Evolutionary conservation across 1,284 basidiomycete genomes (phyloP).

Genomic region (Tilletia walkeri): DNA sequence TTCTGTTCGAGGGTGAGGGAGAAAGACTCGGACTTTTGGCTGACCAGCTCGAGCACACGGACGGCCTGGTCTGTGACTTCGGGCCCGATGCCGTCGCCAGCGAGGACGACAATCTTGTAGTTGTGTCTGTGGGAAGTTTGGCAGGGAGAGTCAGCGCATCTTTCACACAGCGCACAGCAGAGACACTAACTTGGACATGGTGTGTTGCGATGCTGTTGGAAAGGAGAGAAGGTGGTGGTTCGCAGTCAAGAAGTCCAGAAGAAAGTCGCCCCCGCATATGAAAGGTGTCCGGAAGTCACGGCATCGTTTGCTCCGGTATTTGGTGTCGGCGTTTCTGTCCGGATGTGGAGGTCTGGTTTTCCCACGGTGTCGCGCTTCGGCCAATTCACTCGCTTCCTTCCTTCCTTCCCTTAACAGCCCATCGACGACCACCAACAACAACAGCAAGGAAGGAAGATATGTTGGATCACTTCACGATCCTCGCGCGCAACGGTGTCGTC

Average conservation of each 20-base stretch:
- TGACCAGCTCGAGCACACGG: slow-evolving; percentile 76
- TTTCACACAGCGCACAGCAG: not conserved
- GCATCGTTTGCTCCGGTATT: too few species aligned
- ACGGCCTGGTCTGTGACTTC: slow-evolving; percentile 88
- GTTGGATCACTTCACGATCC: slow-evolving; percentile 20
- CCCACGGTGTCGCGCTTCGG: too few species aligned
- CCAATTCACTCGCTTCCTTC: too few species aligned
- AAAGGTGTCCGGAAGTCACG: too few species aligned
- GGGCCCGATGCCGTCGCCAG: slow-evolving; percentile 97
- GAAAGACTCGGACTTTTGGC: slow-evolving; percentile 63
- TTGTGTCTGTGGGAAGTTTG: slow-evolving; percentile 2
- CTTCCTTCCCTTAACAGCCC: too few species aligned
- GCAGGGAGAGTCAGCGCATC: too few species aligned
- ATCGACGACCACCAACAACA: not conserved
- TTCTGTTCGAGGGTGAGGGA: slow-evolving; percentile 72
- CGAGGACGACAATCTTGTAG: slow-evolving; percentile 81
- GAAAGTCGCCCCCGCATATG: too few species aligned
- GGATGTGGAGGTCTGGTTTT: too few species aligned
- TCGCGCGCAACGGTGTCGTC: slow-evolving; percentile 35
- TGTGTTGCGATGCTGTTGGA: not conserved
- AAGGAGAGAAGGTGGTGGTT: too few species aligned
- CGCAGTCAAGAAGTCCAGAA: too few species aligned
- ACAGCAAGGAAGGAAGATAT: not conserved
- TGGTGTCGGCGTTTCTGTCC: too few species aligned
- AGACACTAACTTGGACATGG: slow-evolving; percentile 6